Base-by-base conservation (phyloP, 805 yeast species). In the Zygosaccharomyces gambellarensis region DNA sequence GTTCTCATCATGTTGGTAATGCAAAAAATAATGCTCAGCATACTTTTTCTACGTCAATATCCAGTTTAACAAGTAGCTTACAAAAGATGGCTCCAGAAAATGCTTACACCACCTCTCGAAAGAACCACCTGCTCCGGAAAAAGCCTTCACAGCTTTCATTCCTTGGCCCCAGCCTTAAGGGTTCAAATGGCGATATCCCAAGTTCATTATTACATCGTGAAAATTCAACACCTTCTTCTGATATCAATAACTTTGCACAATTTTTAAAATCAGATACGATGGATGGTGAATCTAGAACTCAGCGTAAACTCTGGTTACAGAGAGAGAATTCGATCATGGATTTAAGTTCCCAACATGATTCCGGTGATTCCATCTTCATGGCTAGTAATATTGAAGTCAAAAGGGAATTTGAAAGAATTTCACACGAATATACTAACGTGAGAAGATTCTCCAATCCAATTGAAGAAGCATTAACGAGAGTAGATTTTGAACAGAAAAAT, bases 261-360 rank as follows among this genome's bases (percentile, higher is more conserved):
- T 74, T 72, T 61, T 58, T 77, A 47, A 69, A 68, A 52, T 46
- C 71, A 3, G 71, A 69, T 36, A 66, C 68, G 0, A 56, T 57
- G 40, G 71, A 70, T 46, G 63, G 71, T 27, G 87, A 82, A 52
- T 81, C 87, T 1, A 74, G 96, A 68, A 87, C 95, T 0, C 96
- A 88, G 61, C 94, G 86, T 61, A 78, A 83, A 53, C 74, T 89
- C 45, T 87, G 95, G 95, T 70, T 88, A 30, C 95, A 86, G 64
- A 73, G 92, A 55, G 92, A 86, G 56, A 83, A 80, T 58, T 81
- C 87, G 2, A 70, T 85, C 38, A 70, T 83, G 69, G 90, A 84
- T 62, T 66, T 82, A 6, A 61, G 57, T 36, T 49, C 65, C 8
- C 46, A 71, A 59, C 46, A 67, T 58, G 53, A 62, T 56, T 27